Evolutionary conservation across 2,329 filamentous ascomycete genomes (phyloP).

Genomic region (Claviceps sp.): DNA sequence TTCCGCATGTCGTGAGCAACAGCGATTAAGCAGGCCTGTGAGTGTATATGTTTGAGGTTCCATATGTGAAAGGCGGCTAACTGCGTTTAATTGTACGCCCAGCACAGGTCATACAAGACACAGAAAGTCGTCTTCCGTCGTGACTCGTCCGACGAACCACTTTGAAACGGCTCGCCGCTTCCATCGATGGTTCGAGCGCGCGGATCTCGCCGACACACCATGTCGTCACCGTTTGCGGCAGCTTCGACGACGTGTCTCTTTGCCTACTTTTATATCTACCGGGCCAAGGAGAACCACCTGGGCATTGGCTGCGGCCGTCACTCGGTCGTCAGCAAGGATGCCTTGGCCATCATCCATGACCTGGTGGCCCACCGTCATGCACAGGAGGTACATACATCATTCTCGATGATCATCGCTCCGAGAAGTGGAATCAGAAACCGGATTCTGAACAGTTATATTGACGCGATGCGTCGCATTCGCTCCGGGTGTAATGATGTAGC

Average conservation of each 20-base stretch:
- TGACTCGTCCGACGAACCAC: too few relatives aligned
- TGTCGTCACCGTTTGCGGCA: conserved; percentile 51
- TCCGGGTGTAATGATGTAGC: too few relatives aligned
- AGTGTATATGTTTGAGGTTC: too few relatives aligned
- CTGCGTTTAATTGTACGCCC: too few relatives aligned
- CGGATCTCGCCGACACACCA: conserved; percentile 35
- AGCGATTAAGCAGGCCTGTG: too few relatives aligned
- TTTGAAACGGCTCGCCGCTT: too few relatives aligned
- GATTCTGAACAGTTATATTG: too few relatives aligned
- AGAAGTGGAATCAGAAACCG: conserved; percentile 11
- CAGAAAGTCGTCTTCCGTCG: too few relatives aligned
- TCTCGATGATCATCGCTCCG: conserved; percentile 46
- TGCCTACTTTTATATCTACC: conserved; percentile 68
- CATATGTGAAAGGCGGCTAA: too few relatives aligned
- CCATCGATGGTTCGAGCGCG: conserved; percentile 17
- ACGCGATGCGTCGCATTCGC: too few relatives aligned
- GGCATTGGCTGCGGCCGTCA: conserved; percentile 45
- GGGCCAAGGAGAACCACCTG: conserved; percentile 50
- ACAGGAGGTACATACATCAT: conserved; percentile 35
- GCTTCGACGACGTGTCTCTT: conserved; percentile 55
- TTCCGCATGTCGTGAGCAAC: too few relatives aligned
- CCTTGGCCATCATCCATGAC: conserved; percentile 47
- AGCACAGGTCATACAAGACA: too few relatives aligned
- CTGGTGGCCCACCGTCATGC: conserved; percentile 49
- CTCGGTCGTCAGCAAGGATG: conserved; percentile 44